These are phyloP conservation scores for Candida wancherniae DNA, from an alignment of 805 yeast species.

Conservation along the genomic window DNA sequence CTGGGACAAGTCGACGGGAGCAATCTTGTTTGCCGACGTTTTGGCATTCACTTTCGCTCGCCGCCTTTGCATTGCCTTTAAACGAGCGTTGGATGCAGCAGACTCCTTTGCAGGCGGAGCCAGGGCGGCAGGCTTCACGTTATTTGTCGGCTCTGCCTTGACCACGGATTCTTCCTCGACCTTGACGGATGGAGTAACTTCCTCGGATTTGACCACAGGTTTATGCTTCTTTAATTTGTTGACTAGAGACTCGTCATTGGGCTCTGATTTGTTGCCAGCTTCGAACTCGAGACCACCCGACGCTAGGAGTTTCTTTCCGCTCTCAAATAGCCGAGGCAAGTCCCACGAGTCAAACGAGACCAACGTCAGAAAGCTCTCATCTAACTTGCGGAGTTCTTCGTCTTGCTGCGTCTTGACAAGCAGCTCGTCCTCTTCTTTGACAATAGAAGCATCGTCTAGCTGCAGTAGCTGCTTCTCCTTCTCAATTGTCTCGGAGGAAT, in stretches of 20 bases:
- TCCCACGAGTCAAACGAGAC: slow-evolving; percentile 49
- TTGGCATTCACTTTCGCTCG: slow-evolving; percentile 72
- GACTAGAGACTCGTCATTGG: slow-evolving; percentile 38
- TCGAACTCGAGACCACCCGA: slow-evolving; percentile 48
- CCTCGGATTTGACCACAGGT: slow-evolving; percentile 28
- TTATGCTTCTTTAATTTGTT: slow-evolving; percentile 50
- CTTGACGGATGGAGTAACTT: slow-evolving; percentile 2
- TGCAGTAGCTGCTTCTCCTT: slow-evolving; percentile 17
- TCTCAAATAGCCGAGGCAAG: slow-evolving; percentile 43
- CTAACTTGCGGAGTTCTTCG: slow-evolving; percentile 36
- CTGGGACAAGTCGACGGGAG: slow-evolving; percentile 65
- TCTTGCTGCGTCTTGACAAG: slow-evolving; percentile 38
- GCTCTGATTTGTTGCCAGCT: slow-evolving; percentile 29
- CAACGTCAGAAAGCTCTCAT: slow-evolving; percentile 38
- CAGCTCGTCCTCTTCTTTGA: slow-evolving; percentile 23
- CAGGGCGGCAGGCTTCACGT: slow-evolving; percentile 10
- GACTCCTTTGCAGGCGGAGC: too few relatives aligned
- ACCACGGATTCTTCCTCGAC: slow-evolving; percentile 3
- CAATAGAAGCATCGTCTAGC: slow-evolving; percentile 17
- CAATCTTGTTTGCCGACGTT: slow-evolving; percentile 37
- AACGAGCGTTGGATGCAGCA: slow-evolving; percentile 58
- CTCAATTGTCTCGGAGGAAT: slow-evolving; percentile 33
- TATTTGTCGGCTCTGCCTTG: slow-evolving; percentile 1
- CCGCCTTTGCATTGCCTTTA: slow-evolving; percentile 92
- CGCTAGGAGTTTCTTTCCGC: slow-evolving; percentile 57